Percentiles rank a stretch among this genome's conserved stretches.
Evolutionary conservation across 2,329 filamentous ascomycete genomes (phyloP).

Genomic region (Trichoderma guizhouense): DNA sequence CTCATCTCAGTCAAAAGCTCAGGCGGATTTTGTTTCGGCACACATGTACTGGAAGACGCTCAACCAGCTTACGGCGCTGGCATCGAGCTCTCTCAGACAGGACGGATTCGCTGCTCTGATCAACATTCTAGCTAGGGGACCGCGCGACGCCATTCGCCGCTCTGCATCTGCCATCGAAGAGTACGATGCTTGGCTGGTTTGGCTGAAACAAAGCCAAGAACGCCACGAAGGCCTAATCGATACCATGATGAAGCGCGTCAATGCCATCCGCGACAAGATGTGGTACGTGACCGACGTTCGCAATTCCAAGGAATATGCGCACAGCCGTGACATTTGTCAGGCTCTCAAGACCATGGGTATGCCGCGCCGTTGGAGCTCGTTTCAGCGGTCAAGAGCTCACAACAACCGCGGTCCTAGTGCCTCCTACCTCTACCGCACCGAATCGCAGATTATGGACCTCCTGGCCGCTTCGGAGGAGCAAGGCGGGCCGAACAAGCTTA

Average conservation of each 20-base stretch:
- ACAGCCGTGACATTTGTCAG: slow-evolving; percentile 78
- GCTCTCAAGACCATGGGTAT: slow-evolving; percentile 88
- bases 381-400: slow-evolving; percentile 48
- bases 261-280: slow-evolving; percentile 88
- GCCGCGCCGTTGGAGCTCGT: slow-evolving; percentile 53
- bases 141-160: slow-evolving; percentile 64
- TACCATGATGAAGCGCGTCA: slow-evolving; percentile 68
- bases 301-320: slow-evolving; percentile 83
- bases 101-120: slow-evolving; percentile 69
- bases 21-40: slow-evolving; percentile 78
- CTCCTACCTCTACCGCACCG: slow-evolving; percentile 73
- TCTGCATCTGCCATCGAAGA: slow-evolving; percentile 72
- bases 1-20: slow-evolving; percentile 70
- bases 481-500: slow-evolving; percentile 89
- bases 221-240: slow-evolving; percentile 72
- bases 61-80: slow-evolving; percentile 64
- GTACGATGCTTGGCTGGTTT: slow-evolving; percentile 77
- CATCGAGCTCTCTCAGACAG: slow-evolving; percentile 58
- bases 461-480: slow-evolving; percentile 79
- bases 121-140: slow-evolving; percentile 70
- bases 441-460: slow-evolving; percentile 82
- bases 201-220: slow-evolving; percentile 78
- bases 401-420: slow-evolving; percentile 46
- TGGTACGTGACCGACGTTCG: slow-evolving; percentile 96
- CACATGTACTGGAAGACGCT: slow-evolving; percentile 84